A percentile compares a stretch with the other conserved stretches of the same genome.
Evolutionary conservation across 2,329 filamentous ascomycete genomes (phyloP).

Genomic region (Ceratocystis albifundus): DNA sequence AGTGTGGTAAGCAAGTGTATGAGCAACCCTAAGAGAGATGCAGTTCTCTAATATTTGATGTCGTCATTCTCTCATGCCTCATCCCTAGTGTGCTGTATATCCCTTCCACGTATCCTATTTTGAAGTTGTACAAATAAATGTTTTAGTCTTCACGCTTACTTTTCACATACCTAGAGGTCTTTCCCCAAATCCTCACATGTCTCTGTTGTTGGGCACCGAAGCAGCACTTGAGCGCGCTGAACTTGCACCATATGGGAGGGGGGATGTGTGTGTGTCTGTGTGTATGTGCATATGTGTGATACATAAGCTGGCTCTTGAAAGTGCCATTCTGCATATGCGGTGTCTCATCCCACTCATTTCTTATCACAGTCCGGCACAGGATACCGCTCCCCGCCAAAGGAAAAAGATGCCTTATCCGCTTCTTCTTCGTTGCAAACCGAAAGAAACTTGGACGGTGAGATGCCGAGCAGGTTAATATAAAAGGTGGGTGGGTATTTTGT

Average conservation of each 20-base stretch:
- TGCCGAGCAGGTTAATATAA: background rate
- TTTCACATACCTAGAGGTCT: background rate
- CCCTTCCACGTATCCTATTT: background rate
- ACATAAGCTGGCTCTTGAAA: background rate
- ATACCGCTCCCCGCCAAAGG: background rate
- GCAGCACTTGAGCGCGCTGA: background rate
- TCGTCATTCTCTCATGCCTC: background rate
- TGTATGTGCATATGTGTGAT: background rate
- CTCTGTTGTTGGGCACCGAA: background rate
- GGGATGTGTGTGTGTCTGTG: background rate
- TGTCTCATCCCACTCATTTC: conserved; percentile 3
- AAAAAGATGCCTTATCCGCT: background rate
- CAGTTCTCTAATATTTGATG: background rate
- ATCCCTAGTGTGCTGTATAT: background rate
- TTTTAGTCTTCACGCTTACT: background rate
- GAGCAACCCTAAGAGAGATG: background rate
- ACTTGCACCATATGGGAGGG: background rate
- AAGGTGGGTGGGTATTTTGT: background rate
- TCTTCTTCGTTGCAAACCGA: background rate
- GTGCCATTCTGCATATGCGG: background rate
- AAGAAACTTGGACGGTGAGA: background rate
- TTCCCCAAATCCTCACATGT: background rate
- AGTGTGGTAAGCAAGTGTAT: too few relatives aligned
- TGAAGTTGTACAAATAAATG: background rate
- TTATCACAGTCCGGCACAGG: background rate